Conservation (phyloP, 352 stramenopile species). For the Pythium biforme region DNA sequence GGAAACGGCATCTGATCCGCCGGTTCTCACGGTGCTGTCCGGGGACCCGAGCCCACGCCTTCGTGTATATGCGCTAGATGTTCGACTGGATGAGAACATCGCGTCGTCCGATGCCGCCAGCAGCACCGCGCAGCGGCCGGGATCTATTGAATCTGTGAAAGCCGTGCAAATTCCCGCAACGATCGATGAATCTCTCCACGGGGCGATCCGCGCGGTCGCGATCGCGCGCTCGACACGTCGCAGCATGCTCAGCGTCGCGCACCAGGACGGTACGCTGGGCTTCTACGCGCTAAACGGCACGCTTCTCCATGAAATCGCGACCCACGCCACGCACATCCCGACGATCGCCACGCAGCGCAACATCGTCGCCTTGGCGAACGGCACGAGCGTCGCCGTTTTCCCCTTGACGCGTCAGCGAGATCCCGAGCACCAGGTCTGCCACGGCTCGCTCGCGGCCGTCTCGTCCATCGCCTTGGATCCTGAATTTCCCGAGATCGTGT, state of each 20-base stretch:
- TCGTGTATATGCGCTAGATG: neutral
- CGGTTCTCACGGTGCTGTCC: slow-evolving; percentile 14
- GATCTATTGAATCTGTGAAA: neutral
- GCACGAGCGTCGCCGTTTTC: slow-evolving; percentile 30
- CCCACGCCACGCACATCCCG: slow-evolving; percentile 17
- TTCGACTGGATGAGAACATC: neutral
- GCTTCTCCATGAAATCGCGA: slow-evolving; percentile 36
- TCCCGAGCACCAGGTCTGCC: slow-evolving; percentile 32
- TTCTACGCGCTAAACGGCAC: slow-evolving; percentile 53
- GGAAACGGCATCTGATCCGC: slow-evolving; percentile 17
- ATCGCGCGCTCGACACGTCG: slow-evolving; percentile 24
- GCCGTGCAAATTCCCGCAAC: neutral
- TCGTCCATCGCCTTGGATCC: slow-evolving; percentile 51
- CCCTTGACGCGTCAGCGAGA: slow-evolving; percentile 33
- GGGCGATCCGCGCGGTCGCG: slow-evolving; percentile 6
- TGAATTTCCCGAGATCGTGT: slow-evolving; percentile 40
- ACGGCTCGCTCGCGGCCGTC: slow-evolving; percentile 36
- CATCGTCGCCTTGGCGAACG: slow-evolving; percentile 44
- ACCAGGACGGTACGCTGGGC: slow-evolving; percentile 6
- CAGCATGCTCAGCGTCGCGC: slow-evolving; percentile 25
- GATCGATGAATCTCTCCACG: neutral
- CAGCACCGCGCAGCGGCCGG: neutral
- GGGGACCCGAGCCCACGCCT: neutral
- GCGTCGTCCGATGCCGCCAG: neutral
- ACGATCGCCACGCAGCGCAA: slow-evolving; percentile 39